Percentiles rank a stretch among this genome's conserved stretches.
Evolutionary conservation across 192 early-diverging fungal species (phyloP).

Genomic region (Globomyces pollinis-pini): DNA sequence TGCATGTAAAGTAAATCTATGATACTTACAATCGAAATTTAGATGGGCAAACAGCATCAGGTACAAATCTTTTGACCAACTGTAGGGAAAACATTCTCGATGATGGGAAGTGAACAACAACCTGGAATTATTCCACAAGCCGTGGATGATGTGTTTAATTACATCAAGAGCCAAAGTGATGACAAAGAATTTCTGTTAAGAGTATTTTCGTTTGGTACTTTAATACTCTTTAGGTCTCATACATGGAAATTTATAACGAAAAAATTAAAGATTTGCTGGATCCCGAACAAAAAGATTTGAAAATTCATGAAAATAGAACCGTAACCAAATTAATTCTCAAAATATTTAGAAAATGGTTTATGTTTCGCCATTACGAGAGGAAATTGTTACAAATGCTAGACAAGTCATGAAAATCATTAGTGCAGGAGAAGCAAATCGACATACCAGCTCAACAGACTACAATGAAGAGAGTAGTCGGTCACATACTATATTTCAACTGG

Average conservation of each 20-base stretch:
- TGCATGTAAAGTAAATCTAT: too few species aligned
- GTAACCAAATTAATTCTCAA: slow-evolving; percentile 56
- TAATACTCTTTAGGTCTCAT: too few species aligned
- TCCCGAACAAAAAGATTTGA: slow-evolving; percentile 74
- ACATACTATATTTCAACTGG: slow-evolving; percentile 91
- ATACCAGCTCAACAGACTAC: slow-evolving; percentile 79
- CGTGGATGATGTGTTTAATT: slow-evolving; percentile 69
- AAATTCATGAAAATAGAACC: slow-evolving; percentile 19
- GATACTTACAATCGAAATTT: too few species aligned
- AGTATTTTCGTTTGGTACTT: too few species aligned
- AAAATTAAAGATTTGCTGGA: slow-evolving; percentile 74
- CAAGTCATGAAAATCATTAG: slow-evolving; percentile 69
- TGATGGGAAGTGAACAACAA: slow-evolving; percentile 59
- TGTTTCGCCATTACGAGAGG: slow-evolving; percentile 40
- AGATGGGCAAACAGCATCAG: too few species aligned
- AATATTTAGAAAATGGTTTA: slow-evolving; percentile 87
- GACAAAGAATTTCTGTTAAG: slow-evolving; percentile 76
- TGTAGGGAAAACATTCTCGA: slow-evolving; percentile 44
- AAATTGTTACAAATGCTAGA: slow-evolving; percentile 61
- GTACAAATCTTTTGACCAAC: slow-evolving; percentile 62
- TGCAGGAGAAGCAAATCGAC: slow-evolving; percentile 69
- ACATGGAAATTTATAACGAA: slow-evolving; percentile 95
- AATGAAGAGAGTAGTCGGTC: slow-evolving; percentile 82
- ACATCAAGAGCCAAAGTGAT: slow-evolving; percentile 50
- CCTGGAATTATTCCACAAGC: slow-evolving; percentile 72